Percentiles rank a stretch among this genome's conserved stretches.
Evolutionary conservation across 2,329 filamentous ascomycete genomes (phyloP).

Genomic region (Akanthomyces uredinophilus): DNA sequence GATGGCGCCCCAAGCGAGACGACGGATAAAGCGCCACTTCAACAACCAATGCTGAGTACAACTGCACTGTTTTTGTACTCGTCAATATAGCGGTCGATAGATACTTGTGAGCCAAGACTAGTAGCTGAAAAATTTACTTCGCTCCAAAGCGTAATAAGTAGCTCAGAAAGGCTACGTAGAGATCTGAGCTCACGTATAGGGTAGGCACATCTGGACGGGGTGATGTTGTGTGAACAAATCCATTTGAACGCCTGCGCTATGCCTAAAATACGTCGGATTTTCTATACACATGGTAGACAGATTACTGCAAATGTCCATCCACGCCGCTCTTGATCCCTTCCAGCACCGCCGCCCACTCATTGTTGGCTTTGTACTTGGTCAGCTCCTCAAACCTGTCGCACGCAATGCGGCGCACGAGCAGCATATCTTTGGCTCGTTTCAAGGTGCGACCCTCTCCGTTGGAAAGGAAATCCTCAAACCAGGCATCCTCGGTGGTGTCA

Average conservation of each 20-base stretch:
- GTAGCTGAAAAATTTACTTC: no score
- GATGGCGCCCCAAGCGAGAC: no score
- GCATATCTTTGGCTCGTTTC: constrained; percentile 64
- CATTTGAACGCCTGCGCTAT: constrained; percentile 17
- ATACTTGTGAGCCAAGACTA: no score
- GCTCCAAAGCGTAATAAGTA: no score
- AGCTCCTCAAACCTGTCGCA: constrained; percentile 54
- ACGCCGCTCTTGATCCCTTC: constrained; percentile 47
- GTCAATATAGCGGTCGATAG: no score
- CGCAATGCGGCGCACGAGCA: constrained; percentile 68
- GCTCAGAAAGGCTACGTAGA: no score
- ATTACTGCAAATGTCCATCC: constrained; percentile 26
- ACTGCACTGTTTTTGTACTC: no score
- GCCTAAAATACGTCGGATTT: background rate
- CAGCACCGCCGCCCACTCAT: constrained; percentile 45
- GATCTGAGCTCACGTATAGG: background rate
- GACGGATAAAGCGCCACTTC: no score
- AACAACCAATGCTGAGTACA: no score
- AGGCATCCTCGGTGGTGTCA: constrained; percentile 63
- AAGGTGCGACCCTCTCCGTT: constrained; percentile 59
- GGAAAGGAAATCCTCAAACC: constrained; percentile 66
- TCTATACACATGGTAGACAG: background rate
- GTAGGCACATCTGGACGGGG: background rate
- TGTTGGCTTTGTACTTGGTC: constrained; percentile 37
- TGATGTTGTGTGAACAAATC: background rate